Evolutionary conservation across 306 rosid genomes (phyloP).

Genomic region (Crotalaria pallida): DNA sequence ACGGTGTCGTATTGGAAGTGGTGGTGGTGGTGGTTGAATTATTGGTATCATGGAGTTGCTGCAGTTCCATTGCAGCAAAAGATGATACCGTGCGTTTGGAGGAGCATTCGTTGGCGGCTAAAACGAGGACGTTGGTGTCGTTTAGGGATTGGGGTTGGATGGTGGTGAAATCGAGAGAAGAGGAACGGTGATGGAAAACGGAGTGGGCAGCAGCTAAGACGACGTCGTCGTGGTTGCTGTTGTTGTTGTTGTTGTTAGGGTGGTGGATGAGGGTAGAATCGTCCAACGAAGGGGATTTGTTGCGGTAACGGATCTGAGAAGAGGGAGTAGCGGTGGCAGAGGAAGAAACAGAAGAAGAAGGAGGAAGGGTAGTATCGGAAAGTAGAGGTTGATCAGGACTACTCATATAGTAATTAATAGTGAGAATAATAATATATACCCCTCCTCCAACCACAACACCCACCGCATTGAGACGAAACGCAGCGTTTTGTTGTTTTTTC

Average conservation of each 20-base stretch:
- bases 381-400: slow-evolving; percentile 56
- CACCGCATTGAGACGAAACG: too few relatives aligned
- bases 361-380: slow-evolving; percentile 36
- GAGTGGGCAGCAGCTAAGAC: slow-evolving; percentile 23
- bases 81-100: slow-evolving; percentile 33
- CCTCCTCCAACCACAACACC: slow-evolving; percentile 29
- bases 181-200: slow-evolving; percentile 13
- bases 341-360: too few relatives aligned
- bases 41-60: slow-evolving; percentile 1
- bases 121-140: not conserved
- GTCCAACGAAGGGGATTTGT: slow-evolving; percentile 13
- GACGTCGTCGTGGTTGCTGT: not conserved
- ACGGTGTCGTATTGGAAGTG: slow-evolving; percentile 21
- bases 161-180: not conserved
- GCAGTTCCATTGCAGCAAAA: slow-evolving; percentile 86
- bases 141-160: too few relatives aligned
- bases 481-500: too few relatives aligned
- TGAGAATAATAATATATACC: too few relatives aligned
- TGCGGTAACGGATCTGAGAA: slow-evolving; percentile 24
- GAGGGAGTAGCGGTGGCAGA: too few relatives aligned
- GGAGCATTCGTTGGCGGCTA: slow-evolving; percentile 47
- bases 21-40: slow-evolving; percentile 4
- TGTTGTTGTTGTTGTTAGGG: not conserved
- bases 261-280: slow-evolving; percentile 24
- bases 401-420: slow-evolving; percentile 50